Conservation (phyloP, 108 stramenopile species). For the Nitzschia sp. region DNA sequence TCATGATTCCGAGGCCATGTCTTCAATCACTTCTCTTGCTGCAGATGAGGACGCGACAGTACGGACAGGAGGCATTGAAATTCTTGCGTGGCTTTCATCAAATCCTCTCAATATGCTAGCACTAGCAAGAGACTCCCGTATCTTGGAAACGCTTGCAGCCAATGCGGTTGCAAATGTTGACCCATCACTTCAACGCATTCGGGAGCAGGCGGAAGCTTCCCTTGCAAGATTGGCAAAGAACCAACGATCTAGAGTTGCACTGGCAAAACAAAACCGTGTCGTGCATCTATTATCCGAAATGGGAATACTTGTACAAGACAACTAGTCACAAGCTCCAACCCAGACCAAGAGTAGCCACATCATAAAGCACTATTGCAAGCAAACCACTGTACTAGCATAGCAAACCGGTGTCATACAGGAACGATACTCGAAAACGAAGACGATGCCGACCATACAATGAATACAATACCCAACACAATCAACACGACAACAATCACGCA, state of each 20-base stretch:
- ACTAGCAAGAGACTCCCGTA: neutral
- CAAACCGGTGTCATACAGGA: neutral
- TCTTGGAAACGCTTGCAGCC: conserved; percentile 2
- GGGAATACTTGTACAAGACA: neutral
- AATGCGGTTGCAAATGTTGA: neutral
- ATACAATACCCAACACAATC: no score
- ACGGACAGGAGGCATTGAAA: neutral
- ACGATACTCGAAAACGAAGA: no score
- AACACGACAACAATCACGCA: no score
- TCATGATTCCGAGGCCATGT: conserved; percentile 10
- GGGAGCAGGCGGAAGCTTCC: neutral
- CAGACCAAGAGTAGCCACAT: neutral
- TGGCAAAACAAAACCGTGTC: conserved; percentile 11
- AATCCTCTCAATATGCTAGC: conserved; percentile 7
- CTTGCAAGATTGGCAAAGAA: conserved; percentile 1
- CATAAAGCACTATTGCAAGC: neutral
- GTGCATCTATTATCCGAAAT: conserved; percentile 15
- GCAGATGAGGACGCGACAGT: neutral
- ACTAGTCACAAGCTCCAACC: neutral
- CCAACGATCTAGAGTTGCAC: neutral
- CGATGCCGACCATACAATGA: no score
- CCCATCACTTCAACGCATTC: neutral
- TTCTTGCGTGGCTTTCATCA: conserved; percentile 2
- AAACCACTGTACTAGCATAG: neutral
- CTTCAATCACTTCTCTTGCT: neutral